Evolutionary conservation across 108 stramenopile genomes (phyloP), one percentile per base, ranked within the genome.

Genomic region (Nannochloropsis salina): DNA sequence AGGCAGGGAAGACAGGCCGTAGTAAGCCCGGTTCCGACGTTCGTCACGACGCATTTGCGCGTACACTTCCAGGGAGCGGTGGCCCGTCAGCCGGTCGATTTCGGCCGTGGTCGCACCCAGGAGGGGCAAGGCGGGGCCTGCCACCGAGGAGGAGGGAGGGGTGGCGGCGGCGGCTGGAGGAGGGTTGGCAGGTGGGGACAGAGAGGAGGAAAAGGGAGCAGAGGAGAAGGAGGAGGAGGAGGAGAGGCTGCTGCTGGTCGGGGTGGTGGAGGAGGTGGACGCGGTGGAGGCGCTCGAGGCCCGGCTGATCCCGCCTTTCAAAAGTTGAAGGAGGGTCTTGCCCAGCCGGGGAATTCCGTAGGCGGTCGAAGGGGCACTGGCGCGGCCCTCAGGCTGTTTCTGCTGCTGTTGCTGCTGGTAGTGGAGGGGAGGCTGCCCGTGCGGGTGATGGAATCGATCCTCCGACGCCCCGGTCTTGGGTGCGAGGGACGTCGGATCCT

Each of bases 51-150:
- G 15, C 61, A 74, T 74, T 74, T 74, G 61, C 6, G 3, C 20
- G n/a, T 6, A 74, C 4, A 74, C 61, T 74, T 74, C 61, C n/a
- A n/a, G 61, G 61, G 61, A 74, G n/a, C 61, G 61, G 61, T 74
- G 61, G n/a, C 61, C 61, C 15, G 61, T 74, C 61, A 74, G n/a
- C 15, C 61, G 61, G n/a, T 74, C 61, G 61, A 74, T 74, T 74
- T 74, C 61, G 15, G 61, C 61, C n/a, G 61, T 74, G 15, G 61
- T 74, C n/a, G 61, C 15, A 1, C 61, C 61, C 61, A 74, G 6
- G 2, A 74, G 8, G 61, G 61, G 61, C 20, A 74, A 2, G 61
- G 61, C 61, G n/a, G 61, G 61, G 61, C 61, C 61, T 4, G 61
- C 61, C 15, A n/a, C 61, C 20, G n/a, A n/a, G 4, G 61, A 74